Conservation (phyloP, 2,329 filamentous ascomycete genomes). For the Clarireedia sp. region DNA sequence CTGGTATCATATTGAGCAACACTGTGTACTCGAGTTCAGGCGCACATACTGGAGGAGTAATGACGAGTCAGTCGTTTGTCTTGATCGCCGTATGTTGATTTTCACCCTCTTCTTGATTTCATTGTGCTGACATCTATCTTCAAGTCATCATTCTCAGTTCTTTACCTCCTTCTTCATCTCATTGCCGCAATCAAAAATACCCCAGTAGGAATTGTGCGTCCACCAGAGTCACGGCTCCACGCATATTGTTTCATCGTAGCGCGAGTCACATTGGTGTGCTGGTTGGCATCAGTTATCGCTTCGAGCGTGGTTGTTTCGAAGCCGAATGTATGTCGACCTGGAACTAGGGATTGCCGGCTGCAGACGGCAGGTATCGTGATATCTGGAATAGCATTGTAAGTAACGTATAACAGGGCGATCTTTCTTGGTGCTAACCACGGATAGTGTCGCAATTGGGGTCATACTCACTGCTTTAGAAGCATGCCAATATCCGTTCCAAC, state of each 20-base stretch:
- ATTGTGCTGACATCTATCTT: background rate
- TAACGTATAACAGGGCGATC: background rate
- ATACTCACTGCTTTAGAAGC: constrained; percentile 23
- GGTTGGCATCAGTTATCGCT: constrained; percentile 18
- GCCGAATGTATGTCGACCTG: constrained; percentile 11
- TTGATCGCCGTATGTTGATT: constrained; percentile 17
- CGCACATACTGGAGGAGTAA: constrained; percentile 12
- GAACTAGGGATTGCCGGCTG: constrained; percentile 11
- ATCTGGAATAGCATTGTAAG: constrained; percentile 20
- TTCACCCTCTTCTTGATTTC: background rate
- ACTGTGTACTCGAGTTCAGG: constrained; percentile 7
- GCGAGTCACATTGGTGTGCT: constrained; percentile 17
- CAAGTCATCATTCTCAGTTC: constrained; percentile 17
- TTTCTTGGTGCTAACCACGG: background rate
- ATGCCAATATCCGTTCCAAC: constrained; percentile 22
- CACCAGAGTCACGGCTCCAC: constrained; percentile 18
- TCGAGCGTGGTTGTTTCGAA: constrained; percentile 16
- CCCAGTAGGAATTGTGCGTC: constrained; percentile 15
- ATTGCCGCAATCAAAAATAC: constrained; percentile 16
- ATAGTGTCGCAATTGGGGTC: constrained; percentile 18
- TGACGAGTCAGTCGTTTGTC: constrained; percentile 14
- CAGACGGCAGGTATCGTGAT: constrained; percentile 17
- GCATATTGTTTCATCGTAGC: constrained; percentile 22
- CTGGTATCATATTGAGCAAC: constrained; percentile 11
- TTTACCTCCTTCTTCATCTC: constrained; percentile 20